Percentiles rank a stretch among this genome's conserved stretches.
Conservation (phyloP, 805 yeast species). For the Yarrowia divulgata region DNA sequence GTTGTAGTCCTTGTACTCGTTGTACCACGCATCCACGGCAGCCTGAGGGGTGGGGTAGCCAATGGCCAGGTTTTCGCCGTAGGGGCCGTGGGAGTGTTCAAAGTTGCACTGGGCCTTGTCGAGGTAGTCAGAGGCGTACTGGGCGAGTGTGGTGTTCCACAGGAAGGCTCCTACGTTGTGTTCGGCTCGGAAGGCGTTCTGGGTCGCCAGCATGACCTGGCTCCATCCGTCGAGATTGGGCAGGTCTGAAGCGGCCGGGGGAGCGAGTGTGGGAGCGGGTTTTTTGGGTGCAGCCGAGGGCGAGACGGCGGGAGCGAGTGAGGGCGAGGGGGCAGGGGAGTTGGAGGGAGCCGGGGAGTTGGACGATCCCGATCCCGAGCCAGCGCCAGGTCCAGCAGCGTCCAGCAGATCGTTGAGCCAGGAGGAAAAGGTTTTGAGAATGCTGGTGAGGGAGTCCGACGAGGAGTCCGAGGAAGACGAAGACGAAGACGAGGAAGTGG, state of each 20-base stretch:
- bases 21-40: conserved; percentile 75
- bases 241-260: conserved; percentile 5
- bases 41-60: conserved; percentile 61
- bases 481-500: background rate
- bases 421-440: background rate
- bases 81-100: conserved; percentile 69
- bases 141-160: conserved; percentile 64
- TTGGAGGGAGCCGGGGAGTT: background rate
- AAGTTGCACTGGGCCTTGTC: conserved; percentile 58
- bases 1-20: conserved; percentile 63
- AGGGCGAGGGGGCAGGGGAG: background rate
- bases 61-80: conserved; percentile 83
- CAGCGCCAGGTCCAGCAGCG: background rate
- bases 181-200: conserved; percentile 46
- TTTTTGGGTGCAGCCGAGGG: background rate
- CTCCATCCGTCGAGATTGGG: conserved; percentile 40
- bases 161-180: conserved; percentile 52
- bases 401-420: background rate
- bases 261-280: background rate
- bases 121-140: conserved; percentile 64
- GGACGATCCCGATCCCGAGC: too few species aligned
- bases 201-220: conserved; percentile 42
- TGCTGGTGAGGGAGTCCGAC: background rate
- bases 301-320: background rate
- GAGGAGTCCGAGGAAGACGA: background rate